Evolutionary conservation across 306 rosid genomes (phyloP), one percentile per base, ranked within the genome.

Genomic region (Trifolium dubium): DNA sequence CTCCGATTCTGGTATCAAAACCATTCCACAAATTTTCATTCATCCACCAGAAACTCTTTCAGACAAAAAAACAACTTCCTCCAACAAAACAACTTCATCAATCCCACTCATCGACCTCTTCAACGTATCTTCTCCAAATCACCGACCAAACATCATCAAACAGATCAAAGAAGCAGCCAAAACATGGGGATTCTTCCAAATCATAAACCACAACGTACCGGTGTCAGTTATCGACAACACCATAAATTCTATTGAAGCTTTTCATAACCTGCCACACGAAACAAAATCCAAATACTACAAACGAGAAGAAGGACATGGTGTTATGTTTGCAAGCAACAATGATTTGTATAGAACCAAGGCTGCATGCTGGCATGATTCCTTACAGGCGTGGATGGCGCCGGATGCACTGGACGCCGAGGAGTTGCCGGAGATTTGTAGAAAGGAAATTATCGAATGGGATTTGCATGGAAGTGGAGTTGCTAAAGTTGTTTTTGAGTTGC

Each of bases 181-280:
- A 64, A 72, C 74, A 2, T 83, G 83, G 84, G 90, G 90, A 4
- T 86, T 86, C 77, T 81, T 86, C 82, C 89, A 81, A 70, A 79
- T 81, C 23, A 81, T 81, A 76, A 83, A 86, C 82, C 87, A 83
- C 32, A 80, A 74, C 15, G 54, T 78, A 0, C 80, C 77, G 3
- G 31, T 19, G 30, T 56, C 80, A 1, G 23, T 65, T 10, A 51
- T 81, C 3, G 62, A 76, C 28, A 19, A 79, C 8, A 81, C 82
- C 29, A 50, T 81, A 30, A 31, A 67, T 2, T 62, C 79, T 31
- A 56, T 86, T 12, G 74, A 79, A 67, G 80, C 75, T 1, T 86
- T 86, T 29, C 88, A 86, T 64, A 72, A 83, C 15, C 86, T 31
- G 28, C 82, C 88, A 73, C 67, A 50, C 2, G 70, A 77, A 35